phyloP scores from a whole-genome alignment of 1,139 yeast species.

The Taphrina communis region DNA sequence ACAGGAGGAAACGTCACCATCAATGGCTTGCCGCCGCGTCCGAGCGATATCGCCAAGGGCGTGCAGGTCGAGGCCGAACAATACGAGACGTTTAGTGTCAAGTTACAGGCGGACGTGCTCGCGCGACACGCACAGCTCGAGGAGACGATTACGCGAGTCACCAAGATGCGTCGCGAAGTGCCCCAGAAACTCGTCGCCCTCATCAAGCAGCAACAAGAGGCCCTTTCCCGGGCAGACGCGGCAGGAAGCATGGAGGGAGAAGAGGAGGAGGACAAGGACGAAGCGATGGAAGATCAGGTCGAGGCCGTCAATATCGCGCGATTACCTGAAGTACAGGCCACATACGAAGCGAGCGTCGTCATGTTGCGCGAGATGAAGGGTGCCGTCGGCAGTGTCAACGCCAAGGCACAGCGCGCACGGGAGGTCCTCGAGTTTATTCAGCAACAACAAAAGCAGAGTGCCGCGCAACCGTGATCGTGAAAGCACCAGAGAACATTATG shows the following conservation, averaged over 20 bases:
- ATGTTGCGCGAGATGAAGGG: slow-evolving; percentile 29
- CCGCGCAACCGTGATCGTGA: background rate
- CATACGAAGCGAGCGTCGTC: slow-evolving; percentile 7
- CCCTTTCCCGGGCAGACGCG: background rate
- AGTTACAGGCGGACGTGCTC: slow-evolving; percentile 7
- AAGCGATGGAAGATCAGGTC: background rate
- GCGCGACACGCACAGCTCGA: slow-evolving; percentile 25
- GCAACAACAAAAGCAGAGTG: slow-evolving; percentile 15
- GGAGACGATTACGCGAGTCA: slow-evolving; percentile 31
- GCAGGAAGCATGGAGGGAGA: background rate
- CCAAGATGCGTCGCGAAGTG: slow-evolving; percentile 22
- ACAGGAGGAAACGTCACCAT: slow-evolving; percentile 17
- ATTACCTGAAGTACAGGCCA: slow-evolving; percentile 24
- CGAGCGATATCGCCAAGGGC: slow-evolving; percentile 37
- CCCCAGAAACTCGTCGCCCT: slow-evolving; percentile 11
- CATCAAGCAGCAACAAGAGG: background rate
- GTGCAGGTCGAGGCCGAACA: slow-evolving; percentile 30
- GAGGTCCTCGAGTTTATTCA: slow-evolving; percentile 21
- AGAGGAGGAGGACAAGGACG: background rate
- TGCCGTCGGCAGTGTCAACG: slow-evolving; percentile 23
- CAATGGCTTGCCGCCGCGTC: slow-evolving; percentile 34
- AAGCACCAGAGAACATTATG: background rate
- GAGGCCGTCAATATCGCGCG: slow-evolving; percentile 17
- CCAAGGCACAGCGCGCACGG: slow-evolving; percentile 29
- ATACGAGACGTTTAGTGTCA: slow-evolving; percentile 29